These are phyloP conservation scores for Candida coleopterorum DNA, from an alignment of 805 yeast species.

Conservation along the genomic window DNA sequence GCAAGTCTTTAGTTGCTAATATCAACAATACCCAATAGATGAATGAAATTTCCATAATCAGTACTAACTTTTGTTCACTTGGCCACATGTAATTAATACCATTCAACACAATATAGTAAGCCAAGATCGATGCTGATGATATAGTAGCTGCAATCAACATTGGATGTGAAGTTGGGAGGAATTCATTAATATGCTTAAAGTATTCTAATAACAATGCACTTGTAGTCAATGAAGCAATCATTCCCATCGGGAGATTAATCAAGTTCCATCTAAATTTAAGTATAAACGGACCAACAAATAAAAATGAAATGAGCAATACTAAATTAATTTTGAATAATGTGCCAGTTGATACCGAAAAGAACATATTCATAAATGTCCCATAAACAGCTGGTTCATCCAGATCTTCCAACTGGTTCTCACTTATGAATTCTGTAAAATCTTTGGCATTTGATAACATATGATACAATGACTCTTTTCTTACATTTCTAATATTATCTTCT, in stretches of 20 bases:
- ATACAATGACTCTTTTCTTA: constrained; percentile 68
- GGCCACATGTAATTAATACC: constrained; percentile 29
- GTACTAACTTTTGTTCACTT: constrained; percentile 42
- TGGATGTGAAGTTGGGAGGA: constrained; percentile 37
- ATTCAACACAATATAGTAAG: constrained; percentile 55
- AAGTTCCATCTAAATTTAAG: constrained; percentile 42
- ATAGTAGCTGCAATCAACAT: constrained; percentile 34
- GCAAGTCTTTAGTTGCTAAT: constrained; percentile 28
- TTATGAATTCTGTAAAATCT: constrained; percentile 49
- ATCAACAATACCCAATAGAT: constrained; percentile 55
- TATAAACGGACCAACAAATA: constrained; percentile 44
- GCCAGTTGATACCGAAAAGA: constrained; percentile 52
- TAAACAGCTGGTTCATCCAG: constrained; percentile 47
- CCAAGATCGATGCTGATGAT: constrained; percentile 44
- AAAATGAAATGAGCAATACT: constrained; percentile 41
- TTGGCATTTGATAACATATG: constrained; percentile 75
- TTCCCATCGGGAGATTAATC: constrained; percentile 56
- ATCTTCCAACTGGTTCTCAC: constrained; percentile 26
- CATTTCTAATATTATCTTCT: constrained; percentile 61
- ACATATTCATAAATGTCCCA: constrained; percentile 59
- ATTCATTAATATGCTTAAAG: constrained; percentile 20
- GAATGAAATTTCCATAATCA: constrained; percentile 46
- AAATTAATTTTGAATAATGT: constrained; percentile 49
- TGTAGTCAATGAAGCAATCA: constrained; percentile 37
- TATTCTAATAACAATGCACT: not conserved